These are phyloP conservation scores for Apocynum venetum DNA, from an alignment of 257 asterid genomes.

Conservation along the genomic window DNA sequence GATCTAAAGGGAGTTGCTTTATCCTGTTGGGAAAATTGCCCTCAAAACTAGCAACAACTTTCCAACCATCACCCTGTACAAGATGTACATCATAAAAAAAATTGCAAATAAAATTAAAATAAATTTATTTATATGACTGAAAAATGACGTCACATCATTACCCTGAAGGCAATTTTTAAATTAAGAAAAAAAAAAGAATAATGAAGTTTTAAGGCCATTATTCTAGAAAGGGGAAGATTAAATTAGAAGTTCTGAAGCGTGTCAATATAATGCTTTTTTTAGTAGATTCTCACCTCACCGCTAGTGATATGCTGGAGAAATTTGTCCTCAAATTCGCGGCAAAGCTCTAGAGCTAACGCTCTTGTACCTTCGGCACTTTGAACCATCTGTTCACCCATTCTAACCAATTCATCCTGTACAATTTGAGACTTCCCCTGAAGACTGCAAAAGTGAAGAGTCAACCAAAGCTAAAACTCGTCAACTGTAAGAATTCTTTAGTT, in stretches of 20 bases:
- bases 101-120: slow-evolving; percentile 5
- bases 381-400: slow-evolving; percentile 96
- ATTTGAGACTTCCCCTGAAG: slow-evolving; percentile 95
- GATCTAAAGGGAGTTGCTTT: slow-evolving; percentile 92
- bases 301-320: slow-evolving; percentile 91
- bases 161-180: neutral
- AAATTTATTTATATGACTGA: neutral
- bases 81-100: slow-evolving; percentile 10
- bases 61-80: slow-evolving; percentile 94
- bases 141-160: neutral
- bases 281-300: slow-evolving; percentile 61
- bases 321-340: slow-evolving; percentile 99
- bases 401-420: slow-evolving; percentile 88
- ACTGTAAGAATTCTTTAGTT: neutral
- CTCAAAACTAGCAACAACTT: slow-evolving; percentile 95
- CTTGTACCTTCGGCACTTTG: slow-evolving; percentile 86
- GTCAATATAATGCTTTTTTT: neutral
- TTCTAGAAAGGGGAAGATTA: slow-evolving; percentile 1
- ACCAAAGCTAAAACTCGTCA: slow-evolving; percentile 7
- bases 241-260: neutral
- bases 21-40: slow-evolving; percentile 95
- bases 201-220: neutral
- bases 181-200: neutral
- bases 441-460: slow-evolving; percentile 40
- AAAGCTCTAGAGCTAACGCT: slow-evolving; percentile 95